These are phyloP conservation scores for Annulohypoxylon stygium DNA, from an alignment of 495 filamentous ascomycete species.

Conservation along the genomic window DNA sequence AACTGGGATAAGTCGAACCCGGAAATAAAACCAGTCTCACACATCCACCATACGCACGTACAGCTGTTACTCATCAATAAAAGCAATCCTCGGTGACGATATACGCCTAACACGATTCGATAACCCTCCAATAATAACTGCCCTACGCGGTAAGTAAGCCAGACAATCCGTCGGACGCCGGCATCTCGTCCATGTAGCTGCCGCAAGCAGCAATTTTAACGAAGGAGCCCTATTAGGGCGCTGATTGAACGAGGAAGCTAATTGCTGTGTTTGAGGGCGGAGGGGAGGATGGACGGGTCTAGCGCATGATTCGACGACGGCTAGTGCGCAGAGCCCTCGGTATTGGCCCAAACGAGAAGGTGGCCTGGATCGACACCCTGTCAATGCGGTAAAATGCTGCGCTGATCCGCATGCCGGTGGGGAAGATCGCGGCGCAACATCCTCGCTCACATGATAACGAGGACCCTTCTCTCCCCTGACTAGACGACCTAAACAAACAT, in stretches of 20 bases:
- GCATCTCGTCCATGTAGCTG: constrained; percentile 10
- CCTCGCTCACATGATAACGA: constrained; percentile 24
- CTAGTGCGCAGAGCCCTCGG: constrained; percentile 26
- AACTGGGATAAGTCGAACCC: neutral
- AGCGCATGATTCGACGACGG: constrained; percentile 25
- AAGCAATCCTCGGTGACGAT: neutral
- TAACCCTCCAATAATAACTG: constrained; percentile 19
- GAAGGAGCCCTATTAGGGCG: constrained; percentile 7
- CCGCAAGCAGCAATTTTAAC: constrained; percentile 23
- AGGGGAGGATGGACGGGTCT: constrained; percentile 22
- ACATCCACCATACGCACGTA: neutral
- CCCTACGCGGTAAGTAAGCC: constrained; percentile 21
- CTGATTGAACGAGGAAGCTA: constrained; percentile 30
- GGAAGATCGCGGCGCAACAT: constrained; percentile 20
- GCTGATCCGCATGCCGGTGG: constrained; percentile 23
- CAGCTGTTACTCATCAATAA: neutral
- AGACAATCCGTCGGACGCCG: constrained; percentile 7
- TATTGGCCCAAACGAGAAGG: constrained; percentile 36
- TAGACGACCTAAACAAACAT: neutral
- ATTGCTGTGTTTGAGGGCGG: constrained; percentile 9
- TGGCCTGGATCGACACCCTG: constrained; percentile 17
- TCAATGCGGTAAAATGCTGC: constrained; percentile 1
- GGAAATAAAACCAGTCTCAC: neutral
- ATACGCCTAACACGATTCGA: neutral
- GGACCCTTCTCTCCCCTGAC: constrained; percentile 12